Percentiles rank a stretch among this genome's conserved stretches.
These are phyloP conservation scores for Diddensiella transvaalensis DNA, from an alignment of 805 yeast genomes.

Conservation along the genomic window DNA sequence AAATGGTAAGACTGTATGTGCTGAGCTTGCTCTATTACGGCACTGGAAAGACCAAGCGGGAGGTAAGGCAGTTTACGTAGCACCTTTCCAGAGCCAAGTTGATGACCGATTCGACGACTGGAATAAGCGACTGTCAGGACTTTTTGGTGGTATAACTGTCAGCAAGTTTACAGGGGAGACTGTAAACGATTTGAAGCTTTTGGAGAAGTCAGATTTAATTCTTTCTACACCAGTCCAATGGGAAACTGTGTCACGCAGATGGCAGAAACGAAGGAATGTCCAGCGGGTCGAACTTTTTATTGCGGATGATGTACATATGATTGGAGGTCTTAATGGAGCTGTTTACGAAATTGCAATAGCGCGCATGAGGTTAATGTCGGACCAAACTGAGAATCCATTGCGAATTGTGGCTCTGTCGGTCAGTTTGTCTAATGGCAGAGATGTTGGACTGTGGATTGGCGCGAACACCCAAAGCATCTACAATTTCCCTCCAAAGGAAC, in stretches of 20 bases:
- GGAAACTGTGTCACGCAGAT: slow-evolving; percentile 67
- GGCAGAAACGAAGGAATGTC: slow-evolving; percentile 73
- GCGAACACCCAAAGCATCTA: slow-evolving; percentile 54
- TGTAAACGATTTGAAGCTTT: slow-evolving; percentile 48
- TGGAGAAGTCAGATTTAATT: slow-evolving; percentile 62
- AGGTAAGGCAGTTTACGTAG: slow-evolving; percentile 71
- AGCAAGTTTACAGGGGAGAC: slow-evolving; percentile 57
- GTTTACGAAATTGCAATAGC: slow-evolving; percentile 67
- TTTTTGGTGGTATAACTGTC: slow-evolving; percentile 59
- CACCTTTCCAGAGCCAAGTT: slow-evolving; percentile 56
- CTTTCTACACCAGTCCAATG: slow-evolving; percentile 79
- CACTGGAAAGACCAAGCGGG: slow-evolving; percentile 63
- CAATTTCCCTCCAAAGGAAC: slow-evolving; percentile 65
- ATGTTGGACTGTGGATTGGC: slow-evolving; percentile 85
- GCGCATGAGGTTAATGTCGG: slow-evolving; percentile 65
- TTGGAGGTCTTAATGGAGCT: slow-evolving; percentile 60
- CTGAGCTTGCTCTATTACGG: slow-evolving; percentile 66
- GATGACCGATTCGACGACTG: slow-evolving; percentile 49
- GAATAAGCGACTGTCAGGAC: slow-evolving; percentile 30
- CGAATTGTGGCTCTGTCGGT: slow-evolving; percentile 69
- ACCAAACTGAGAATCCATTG: slow-evolving; percentile 53
- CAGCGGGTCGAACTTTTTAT: slow-evolving; percentile 66
- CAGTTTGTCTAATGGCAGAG: slow-evolving; percentile 70
- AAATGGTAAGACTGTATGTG: slow-evolving; percentile 67
- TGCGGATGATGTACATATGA: slow-evolving; percentile 66